Conservation (phyloP, 495 filamentous ascomycete species). For the Hypoxylon perforatum region DNA sequence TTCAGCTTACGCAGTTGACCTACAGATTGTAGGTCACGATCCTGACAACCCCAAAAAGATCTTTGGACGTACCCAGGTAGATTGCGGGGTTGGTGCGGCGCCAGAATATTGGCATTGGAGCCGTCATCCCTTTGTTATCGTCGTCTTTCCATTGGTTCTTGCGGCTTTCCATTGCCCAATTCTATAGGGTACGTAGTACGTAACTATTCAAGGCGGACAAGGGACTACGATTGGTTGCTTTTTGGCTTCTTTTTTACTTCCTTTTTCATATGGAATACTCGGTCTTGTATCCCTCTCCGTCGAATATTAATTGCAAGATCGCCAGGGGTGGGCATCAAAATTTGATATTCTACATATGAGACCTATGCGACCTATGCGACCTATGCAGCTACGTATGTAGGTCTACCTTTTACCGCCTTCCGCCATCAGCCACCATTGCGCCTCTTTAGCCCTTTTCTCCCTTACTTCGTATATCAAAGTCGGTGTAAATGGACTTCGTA, state of each 20-base stretch:
- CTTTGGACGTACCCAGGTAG: constrained; percentile 19
- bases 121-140: constrained; percentile 35
- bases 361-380: no score
- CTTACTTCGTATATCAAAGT: constrained; percentile 34
- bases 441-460: constrained; percentile 17
- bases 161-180: constrained; percentile 36
- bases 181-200: constrained; percentile 42
- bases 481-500: no score
- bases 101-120: constrained; percentile 20
- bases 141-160: constrained; percentile 21
- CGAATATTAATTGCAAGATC: constrained; percentile 7
- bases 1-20: constrained; percentile 27
- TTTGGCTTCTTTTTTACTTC: neutral
- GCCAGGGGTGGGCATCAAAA: no score
- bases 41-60: constrained; percentile 25
- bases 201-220: constrained; percentile 24
- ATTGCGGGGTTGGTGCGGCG: constrained; percentile 41
- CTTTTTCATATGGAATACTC: constrained; percentile 20
- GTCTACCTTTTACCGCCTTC: neutral
- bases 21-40: no score
- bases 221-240: constrained; percentile 25
- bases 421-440: neutral
- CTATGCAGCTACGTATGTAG: no score
- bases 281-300: constrained; percentile 28
- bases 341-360: no score